phyloP scores from a whole-genome alignment of 495 filamentous ascomycete species.

The Podospora sp. region DNA sequence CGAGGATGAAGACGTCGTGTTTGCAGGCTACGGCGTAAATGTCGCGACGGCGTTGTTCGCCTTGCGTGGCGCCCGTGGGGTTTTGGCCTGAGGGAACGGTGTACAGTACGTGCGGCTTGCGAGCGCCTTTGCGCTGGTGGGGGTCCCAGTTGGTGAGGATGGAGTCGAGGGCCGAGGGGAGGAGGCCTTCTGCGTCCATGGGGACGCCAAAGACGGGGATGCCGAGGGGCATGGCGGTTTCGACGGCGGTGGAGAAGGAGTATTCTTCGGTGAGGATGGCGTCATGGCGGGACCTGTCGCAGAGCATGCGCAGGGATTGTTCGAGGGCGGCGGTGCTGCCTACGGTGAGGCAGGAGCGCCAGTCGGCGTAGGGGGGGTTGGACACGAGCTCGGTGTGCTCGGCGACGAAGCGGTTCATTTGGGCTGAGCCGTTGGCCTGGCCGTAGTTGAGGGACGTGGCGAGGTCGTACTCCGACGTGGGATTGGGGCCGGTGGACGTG shows the following conservation, averaged over 20 bases:
- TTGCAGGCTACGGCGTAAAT: slow-evolving; percentile 78
- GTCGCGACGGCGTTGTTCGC: slow-evolving; percentile 61
- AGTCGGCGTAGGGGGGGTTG: slow-evolving; percentile 79
- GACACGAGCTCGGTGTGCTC: slow-evolving; percentile 89
- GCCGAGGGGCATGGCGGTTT: slow-evolving; percentile 79
- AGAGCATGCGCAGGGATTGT: slow-evolving; percentile 74
- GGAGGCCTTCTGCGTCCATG: slow-evolving; percentile 78
- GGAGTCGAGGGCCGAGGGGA: slow-evolving; percentile 66
- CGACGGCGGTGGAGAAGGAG: slow-evolving; percentile 79
- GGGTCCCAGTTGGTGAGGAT: slow-evolving; percentile 70
- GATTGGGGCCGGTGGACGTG: slow-evolving; percentile 63
- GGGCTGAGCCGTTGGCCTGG: slow-evolving; percentile 80
- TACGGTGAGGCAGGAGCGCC: slow-evolving; percentile 72
- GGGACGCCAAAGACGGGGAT: slow-evolving; percentile 69
- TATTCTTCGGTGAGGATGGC: slow-evolving; percentile 82
- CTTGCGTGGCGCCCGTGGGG: slow-evolving; percentile 85
- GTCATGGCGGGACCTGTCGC: slow-evolving; percentile 65
- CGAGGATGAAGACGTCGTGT: slow-evolving; percentile 84
- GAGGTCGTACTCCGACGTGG: slow-evolving; percentile 59
- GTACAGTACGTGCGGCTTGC: slow-evolving; percentile 78
- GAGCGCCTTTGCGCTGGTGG: slow-evolving; percentile 51
- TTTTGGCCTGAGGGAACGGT: slow-evolving; percentile 90
- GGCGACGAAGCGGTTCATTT: slow-evolving; percentile 83
- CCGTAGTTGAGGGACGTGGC: slow-evolving; percentile 87
- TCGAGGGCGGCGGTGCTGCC: slow-evolving; percentile 82